Conservation (phyloP, 768 basidiomycete species). For the Mycena capillaripes region DNA sequence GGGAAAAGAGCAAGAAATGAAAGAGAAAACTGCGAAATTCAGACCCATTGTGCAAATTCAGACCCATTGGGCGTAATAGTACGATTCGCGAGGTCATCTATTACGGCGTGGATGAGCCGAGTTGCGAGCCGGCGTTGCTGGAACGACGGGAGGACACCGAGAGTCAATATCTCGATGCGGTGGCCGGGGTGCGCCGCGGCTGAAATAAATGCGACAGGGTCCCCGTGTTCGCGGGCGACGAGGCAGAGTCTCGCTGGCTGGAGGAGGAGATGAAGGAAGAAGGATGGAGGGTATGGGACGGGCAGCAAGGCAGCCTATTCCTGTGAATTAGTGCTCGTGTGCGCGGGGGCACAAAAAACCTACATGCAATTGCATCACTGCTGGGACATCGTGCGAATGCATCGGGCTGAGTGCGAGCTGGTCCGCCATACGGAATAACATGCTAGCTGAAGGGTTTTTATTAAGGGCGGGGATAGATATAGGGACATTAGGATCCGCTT, state of each 20-base stretch:
- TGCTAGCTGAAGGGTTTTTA: not conserved
- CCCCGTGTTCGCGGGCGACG: conserved; percentile 49
- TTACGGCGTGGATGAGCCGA: conserved; percentile 46
- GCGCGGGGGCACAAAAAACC: conserved; percentile 34
- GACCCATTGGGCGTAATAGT: no score
- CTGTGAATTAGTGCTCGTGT: conserved; percentile 26
- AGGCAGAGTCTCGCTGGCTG: conserved; percentile 57
- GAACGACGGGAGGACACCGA: conserved; percentile 63
- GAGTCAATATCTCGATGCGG: conserved; percentile 64
- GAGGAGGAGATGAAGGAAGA: conserved; percentile 62
- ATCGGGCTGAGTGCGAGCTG: not conserved
- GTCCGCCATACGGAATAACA: not conserved
- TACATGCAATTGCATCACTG: conserved; percentile 55
- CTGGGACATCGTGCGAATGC: conserved; percentile 10
- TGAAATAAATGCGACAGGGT: conserved; percentile 60
- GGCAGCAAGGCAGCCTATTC: conserved; percentile 54
- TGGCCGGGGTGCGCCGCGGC: conserved; percentile 51
- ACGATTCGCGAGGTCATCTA: conserved; percentile 37
- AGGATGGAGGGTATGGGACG: conserved; percentile 56
- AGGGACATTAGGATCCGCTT: not conserved
- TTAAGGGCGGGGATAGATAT: not conserved
- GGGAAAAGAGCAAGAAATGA: no score
- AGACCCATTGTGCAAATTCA: no score
- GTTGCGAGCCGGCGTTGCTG: conserved; percentile 57
- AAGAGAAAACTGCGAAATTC: no score